phyloP scores from a whole-genome alignment of 176 grass and related monocot genomes.

The Oryza coarctata region DNA sequence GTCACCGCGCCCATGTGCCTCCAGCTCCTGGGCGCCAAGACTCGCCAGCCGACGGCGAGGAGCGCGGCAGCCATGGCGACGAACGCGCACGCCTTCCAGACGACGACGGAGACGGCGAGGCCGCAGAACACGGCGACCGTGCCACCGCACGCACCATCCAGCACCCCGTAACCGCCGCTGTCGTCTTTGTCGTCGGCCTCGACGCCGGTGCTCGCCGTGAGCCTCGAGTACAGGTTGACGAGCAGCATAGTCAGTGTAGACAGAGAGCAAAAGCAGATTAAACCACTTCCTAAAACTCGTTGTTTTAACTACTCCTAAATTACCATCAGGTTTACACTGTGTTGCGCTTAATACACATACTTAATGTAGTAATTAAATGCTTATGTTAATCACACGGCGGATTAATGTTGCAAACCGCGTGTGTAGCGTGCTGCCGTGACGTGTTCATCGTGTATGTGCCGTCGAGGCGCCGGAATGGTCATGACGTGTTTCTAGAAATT shows the following conservation, averaged over 20 bases:
- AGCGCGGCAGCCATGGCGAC: neutral
- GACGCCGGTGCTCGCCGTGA: neutral
- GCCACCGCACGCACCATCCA: neutral
- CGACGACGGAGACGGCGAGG: conserved; percentile 21
- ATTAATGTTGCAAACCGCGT: neutral
- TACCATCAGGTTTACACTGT: neutral
- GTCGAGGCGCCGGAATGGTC: neutral
- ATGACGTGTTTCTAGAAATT: neutral
- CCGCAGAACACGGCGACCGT: conserved; percentile 33
- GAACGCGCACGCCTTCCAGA: conserved; percentile 15
- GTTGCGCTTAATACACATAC: neutral
- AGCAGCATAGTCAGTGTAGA: conserved; percentile 24
- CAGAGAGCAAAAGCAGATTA: neutral
- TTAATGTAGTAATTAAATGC: neutral
- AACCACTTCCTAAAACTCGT: neutral
- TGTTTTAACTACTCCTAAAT: neutral
- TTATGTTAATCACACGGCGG: neutral
- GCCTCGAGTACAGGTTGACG: conserved; percentile 20
- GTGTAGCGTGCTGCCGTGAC: neutral
- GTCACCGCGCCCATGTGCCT: neutral
- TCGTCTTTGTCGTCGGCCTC: neutral
- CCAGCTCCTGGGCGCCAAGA: neutral
- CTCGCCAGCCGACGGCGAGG: conserved; percentile 13
- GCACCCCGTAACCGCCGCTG: neutral
- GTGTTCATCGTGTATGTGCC: neutral